phyloP scores from a whole-genome alignment of 768 basidiomycete genomes.

The Amanita rimosa region DNA sequence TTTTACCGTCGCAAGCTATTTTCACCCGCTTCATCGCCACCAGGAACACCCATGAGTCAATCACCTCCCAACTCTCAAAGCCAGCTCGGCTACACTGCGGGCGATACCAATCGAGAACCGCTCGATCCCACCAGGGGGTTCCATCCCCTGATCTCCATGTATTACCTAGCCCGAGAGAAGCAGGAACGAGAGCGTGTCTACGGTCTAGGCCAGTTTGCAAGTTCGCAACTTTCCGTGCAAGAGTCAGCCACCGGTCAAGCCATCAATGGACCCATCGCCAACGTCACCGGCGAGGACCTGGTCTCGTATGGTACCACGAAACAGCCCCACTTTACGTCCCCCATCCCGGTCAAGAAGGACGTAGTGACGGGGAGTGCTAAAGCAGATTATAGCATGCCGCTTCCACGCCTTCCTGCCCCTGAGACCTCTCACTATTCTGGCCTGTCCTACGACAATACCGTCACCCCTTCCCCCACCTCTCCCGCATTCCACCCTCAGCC shows the following conservation, averaged over 20 bases:
- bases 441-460: conserved; percentile 61
- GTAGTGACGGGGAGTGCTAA: conserved; percentile 17
- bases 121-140: conserved; percentile 86
- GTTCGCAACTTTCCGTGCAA: conserved; percentile 65
- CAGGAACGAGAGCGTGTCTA: conserved; percentile 90
- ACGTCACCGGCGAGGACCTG: background rate
- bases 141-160: conserved; percentile 93
- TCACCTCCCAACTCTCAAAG: conserved; percentile 54
- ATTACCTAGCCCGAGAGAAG: conserved; percentile 93
- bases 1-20: conserved; percentile 89
- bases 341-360: conserved; percentile 18
- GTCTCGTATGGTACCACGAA: conserved; percentile 8
- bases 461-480: conserved; percentile 49
- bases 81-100: conserved; percentile 35
- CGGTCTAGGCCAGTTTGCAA: conserved; percentile 89
- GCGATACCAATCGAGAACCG: conserved; percentile 37
- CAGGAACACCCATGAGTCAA: conserved; percentile 28
- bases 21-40: conserved; percentile 42
- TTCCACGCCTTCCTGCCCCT: conserved; percentile 73
- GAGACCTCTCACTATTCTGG: conserved; percentile 75
- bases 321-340: conserved; percentile 18
- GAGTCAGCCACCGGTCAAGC: conserved; percentile 10
- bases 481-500: conserved; percentile 49
- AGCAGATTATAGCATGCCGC: conserved; percentile 74
- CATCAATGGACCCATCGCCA: conserved; percentile 4